These are phyloP conservation scores for Beauveria scarabaeidicola DNA, from an alignment of 2,329 filamentous ascomycete species.

Conservation along the genomic window DNA sequence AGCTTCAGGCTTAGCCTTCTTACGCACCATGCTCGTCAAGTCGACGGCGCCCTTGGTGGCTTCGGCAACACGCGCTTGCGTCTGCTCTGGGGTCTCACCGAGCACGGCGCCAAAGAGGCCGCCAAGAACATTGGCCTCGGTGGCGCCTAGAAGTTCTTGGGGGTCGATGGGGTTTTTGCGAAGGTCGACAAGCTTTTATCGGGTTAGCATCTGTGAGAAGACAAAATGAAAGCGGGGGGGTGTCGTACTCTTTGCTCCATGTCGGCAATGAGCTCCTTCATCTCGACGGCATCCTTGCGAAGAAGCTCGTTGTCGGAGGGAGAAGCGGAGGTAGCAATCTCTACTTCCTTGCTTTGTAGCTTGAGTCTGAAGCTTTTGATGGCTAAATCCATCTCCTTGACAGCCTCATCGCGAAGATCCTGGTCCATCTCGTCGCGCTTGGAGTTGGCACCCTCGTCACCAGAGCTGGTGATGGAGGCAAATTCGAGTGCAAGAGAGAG, in stretches of 20 bases:
- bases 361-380: slow-evolving; percentile 66
- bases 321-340: slow-evolving; percentile 52
- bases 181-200: slow-evolving; percentile 56
- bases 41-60: slow-evolving; percentile 68
- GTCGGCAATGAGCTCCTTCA: slow-evolving; percentile 69
- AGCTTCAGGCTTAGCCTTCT: slow-evolving; percentile 38
- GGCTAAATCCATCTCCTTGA: slow-evolving; percentile 61
- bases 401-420: slow-evolving; percentile 60
- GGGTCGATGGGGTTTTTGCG: slow-evolving; percentile 47
- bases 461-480: slow-evolving; percentile 62
- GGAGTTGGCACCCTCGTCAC: slow-evolving; percentile 35
- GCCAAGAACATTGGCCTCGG: slow-evolving; percentile 35
- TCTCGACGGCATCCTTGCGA: slow-evolving; percentile 57
- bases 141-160: slow-evolving; percentile 28
- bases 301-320: slow-evolving; percentile 59
- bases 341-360: slow-evolving; percentile 59
- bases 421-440: slow-evolving; percentile 55
- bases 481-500: slow-evolving; percentile 93
- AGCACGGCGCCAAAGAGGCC: slow-evolving; percentile 57
- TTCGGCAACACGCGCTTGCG: slow-evolving; percentile 58
- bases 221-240: not conserved
- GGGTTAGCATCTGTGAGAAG: slow-evolving; percentile 5
- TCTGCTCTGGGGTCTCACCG: slow-evolving; percentile 52
- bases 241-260: slow-evolving; percentile 63
- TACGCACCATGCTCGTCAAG: slow-evolving; percentile 64